Base-by-base conservation (phyloP, 352 stramenopile genomes). In the Halophytophthora polymorphica region DNA sequence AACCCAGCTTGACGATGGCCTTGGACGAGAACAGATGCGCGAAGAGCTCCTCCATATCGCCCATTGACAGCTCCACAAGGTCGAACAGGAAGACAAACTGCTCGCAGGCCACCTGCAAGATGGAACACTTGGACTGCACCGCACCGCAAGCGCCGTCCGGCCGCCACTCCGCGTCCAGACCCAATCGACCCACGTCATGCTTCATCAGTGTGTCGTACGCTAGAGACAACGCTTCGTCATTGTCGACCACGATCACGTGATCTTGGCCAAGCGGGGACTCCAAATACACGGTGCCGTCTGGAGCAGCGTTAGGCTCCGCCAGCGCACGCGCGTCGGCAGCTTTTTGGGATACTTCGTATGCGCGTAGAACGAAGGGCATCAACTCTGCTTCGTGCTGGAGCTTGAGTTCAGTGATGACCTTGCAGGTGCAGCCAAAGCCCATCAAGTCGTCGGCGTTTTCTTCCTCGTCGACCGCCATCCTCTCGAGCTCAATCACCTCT, bases 91-190 rank as follows among this genome's bases (percentile, higher is more conserved):
- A 88, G 15, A 82, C 71, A 40, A 83, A 72, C 19, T 66, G 64
- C n/a, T 73, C 64, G 31, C 77, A 90, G 22, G 80, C 77, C 39
- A 88, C 63, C 46, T 88, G 77, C 31, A 90, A 64, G 33, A 88
- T 70, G 1, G 80, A 80, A 50, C 75, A 87, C 36, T 78, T 79
- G 6, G 79, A 88, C 40, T 82, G 76, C 18, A 66, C 50, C 17
- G 65, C 50, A 2, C 63, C 69, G 41, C 58, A 53, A 6, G 28
- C 41, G 29, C 55, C 57, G 46, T 90, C 80, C 2, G 77, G 77
- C 5, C 77, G 72, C 80, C 80, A 90, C 46, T 90, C 80, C 12
- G 72, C 77, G 25, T 90, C 80, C n/a, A 88, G 72, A 15, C 72
- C 77, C 1, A 90, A 43, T 12, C 63, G 62, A 19, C 40, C 54